Conservation (phyloP, 2,329 filamentous ascomycete species). For the Shiraia bambusicola region DNA sequence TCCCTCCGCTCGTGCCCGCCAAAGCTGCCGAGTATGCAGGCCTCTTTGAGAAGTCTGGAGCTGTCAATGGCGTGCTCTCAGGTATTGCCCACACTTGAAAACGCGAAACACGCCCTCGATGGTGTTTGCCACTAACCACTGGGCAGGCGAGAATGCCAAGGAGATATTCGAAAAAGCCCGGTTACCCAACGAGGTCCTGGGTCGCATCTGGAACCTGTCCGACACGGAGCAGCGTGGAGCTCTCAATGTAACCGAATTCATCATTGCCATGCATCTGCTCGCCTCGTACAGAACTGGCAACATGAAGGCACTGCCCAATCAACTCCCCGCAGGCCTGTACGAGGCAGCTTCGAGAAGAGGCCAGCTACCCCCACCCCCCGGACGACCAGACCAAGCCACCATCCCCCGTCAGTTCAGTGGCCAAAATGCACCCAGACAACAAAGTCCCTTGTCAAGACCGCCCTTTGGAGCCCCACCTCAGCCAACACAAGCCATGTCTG, state of each 20-base stretch:
- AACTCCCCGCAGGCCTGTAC: constrained; percentile 81
- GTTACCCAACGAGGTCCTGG: constrained; percentile 83
- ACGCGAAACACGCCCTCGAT: background rate
- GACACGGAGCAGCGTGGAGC: constrained; percentile 91
- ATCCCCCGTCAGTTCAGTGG: constrained; percentile 85
- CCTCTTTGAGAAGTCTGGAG: constrained; percentile 87
- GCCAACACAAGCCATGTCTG: constrained; percentile 57
- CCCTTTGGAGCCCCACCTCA: constrained; percentile 53
- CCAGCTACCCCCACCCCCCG: constrained; percentile 44
- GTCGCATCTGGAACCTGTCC: constrained; percentile 93
- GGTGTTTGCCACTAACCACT: constrained; percentile 5
- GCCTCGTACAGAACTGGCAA: constrained; percentile 85
- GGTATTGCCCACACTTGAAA: constrained; percentile 43
- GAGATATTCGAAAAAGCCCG: constrained; percentile 93
- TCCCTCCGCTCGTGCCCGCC: constrained; percentile 83
- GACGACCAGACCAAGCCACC: constrained; percentile 57
- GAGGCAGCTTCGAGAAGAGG: constrained; percentile 76
- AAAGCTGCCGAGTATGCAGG: constrained; percentile 85
- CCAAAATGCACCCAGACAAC: constrained; percentile 53
- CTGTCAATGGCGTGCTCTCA: constrained; percentile 74
- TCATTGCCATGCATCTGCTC: constrained; percentile 96
- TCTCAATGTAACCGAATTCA: constrained; percentile 85
- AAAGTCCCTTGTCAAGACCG: constrained; percentile 58
- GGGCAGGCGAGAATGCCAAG: constrained; percentile 76
- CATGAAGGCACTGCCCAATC: constrained; percentile 75